phyloP scores from a whole-genome alignment of 768 basidiomycete species.

The Hygrophoropsis aurantiaca region DNA sequence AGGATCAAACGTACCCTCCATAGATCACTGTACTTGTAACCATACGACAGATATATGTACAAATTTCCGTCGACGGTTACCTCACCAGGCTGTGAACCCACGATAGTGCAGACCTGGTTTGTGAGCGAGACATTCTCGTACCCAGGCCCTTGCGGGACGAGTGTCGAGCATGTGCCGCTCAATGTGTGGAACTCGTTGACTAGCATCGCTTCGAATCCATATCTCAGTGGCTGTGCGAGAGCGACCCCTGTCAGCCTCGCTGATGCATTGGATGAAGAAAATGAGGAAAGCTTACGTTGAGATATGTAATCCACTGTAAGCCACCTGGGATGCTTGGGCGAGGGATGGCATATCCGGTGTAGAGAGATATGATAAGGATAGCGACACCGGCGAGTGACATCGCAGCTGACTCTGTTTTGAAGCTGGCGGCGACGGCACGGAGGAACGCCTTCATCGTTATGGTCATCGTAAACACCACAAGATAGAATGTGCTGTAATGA shows the following conservation, averaged over 20 bases:
- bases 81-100: constrained; percentile 41
- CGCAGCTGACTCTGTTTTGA: constrained; percentile 53
- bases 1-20: constrained; percentile 38
- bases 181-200: constrained; percentile 49
- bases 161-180: constrained; percentile 33
- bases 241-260: constrained; percentile 30
- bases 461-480: constrained; percentile 53
- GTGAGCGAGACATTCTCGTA: constrained; percentile 30
- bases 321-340: constrained; percentile 3
- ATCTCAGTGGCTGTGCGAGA: constrained; percentile 36
- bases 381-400: constrained; percentile 29
- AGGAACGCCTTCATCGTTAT: constrained; percentile 76
- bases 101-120: constrained; percentile 44
- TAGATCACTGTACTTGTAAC: constrained; percentile 24
- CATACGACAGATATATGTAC: constrained; percentile 36
- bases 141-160: constrained; percentile 32
- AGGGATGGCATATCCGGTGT: constrained; percentile 41
- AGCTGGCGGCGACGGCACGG: constrained; percentile 58
- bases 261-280: constrained; percentile 32
- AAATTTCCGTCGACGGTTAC: constrained; percentile 40
- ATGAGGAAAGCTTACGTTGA: constrained; percentile 29
- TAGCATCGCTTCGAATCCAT: constrained; percentile 29
- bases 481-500: constrained; percentile 53
- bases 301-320: constrained; percentile 17
- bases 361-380: constrained; percentile 40